These are phyloP conservation scores for Penicillium canariense DNA, from an alignment of 495 filamentous ascomycete species.

Conservation along the genomic window DNA sequence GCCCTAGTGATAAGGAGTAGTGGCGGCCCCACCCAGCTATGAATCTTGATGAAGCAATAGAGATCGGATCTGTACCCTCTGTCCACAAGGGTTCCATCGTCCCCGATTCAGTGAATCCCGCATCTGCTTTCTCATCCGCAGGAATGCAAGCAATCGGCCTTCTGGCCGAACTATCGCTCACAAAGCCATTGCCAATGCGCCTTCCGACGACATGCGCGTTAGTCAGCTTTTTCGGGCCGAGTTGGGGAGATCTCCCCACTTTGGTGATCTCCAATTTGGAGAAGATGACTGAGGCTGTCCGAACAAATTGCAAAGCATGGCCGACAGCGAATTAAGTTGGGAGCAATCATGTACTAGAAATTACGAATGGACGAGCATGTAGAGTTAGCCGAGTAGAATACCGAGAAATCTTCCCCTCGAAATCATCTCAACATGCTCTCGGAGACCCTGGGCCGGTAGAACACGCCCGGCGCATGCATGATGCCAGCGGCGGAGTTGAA, in stretches of 20 bases:
- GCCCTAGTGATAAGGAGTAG: constrained; percentile 6
- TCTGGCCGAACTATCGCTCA: constrained; percentile 3
- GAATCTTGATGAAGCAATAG: neutral
- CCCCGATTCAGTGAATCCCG: neutral
- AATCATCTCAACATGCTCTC: neutral
- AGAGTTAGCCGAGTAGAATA: neutral
- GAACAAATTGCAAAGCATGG: too few relatives aligned
- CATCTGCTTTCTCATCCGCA: neutral
- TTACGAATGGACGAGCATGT: neutral
- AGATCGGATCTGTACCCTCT: too few relatives aligned
- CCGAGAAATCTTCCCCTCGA: neutral
- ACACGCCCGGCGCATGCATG: neutral
- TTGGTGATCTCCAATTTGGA: constrained; percentile 14
- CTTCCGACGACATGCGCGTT: constrained; percentile 5
- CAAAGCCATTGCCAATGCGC: neutral
- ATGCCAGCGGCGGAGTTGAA: constrained; percentile 11
- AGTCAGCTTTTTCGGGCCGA: neutral
- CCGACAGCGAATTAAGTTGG: too few relatives aligned
- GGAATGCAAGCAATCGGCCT: neutral
- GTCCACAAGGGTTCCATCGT: too few relatives aligned
- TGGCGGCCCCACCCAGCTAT: constrained; percentile 9
- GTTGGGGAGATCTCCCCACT: neutral
- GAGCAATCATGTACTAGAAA: too few relatives aligned
- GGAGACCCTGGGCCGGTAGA: constrained; percentile 1
- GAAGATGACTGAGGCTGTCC: too few relatives aligned